Conservation (phyloP, 345 rosid genomes). For the Eucalyptus urophylla region DNA sequence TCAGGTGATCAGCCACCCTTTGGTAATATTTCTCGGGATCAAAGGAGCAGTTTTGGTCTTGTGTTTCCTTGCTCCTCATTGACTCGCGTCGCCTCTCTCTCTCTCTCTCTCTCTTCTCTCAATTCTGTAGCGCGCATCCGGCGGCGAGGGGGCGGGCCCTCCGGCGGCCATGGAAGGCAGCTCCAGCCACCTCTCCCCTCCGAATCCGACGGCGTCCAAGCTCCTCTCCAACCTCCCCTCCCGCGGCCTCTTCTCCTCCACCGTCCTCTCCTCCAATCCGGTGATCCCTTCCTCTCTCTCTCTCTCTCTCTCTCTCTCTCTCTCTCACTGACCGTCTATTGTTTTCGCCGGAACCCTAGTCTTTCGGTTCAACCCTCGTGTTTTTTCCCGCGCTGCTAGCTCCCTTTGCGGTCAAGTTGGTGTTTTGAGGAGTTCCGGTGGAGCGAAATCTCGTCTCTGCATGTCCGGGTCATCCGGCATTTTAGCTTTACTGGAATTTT, state of each 20-base stretch:
- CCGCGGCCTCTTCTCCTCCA: slow-evolving; percentile 70
- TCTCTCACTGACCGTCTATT: background rate
- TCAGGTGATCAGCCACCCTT: background rate
- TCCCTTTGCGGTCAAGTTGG: background rate
- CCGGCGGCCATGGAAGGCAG: slow-evolving; percentile 43
- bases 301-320: background rate
- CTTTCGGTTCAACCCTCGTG: background rate
- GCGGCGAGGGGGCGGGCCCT: background rate
- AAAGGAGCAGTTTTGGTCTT: background rate
- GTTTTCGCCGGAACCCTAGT: background rate
- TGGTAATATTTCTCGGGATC: background rate
- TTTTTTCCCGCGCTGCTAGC: background rate
- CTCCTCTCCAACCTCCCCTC: slow-evolving; percentile 77
- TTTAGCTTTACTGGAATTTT: background rate
- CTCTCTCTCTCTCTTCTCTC: background rate
- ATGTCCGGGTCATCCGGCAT: background rate
- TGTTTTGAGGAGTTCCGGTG: background rate
- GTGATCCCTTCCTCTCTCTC: slow-evolving; percentile 11
- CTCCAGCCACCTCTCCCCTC: slow-evolving; percentile 23
- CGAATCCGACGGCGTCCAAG: slow-evolving; percentile 24
- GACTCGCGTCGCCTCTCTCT: background rate
- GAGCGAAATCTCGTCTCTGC: background rate
- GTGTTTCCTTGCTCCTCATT: background rate
- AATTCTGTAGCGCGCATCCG: background rate
- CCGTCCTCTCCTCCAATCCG: slow-evolving; percentile 59